Evolutionary conservation across 306 rosid genomes (phyloP).

Genomic region (Cyamopsis tetragonoloba): DNA sequence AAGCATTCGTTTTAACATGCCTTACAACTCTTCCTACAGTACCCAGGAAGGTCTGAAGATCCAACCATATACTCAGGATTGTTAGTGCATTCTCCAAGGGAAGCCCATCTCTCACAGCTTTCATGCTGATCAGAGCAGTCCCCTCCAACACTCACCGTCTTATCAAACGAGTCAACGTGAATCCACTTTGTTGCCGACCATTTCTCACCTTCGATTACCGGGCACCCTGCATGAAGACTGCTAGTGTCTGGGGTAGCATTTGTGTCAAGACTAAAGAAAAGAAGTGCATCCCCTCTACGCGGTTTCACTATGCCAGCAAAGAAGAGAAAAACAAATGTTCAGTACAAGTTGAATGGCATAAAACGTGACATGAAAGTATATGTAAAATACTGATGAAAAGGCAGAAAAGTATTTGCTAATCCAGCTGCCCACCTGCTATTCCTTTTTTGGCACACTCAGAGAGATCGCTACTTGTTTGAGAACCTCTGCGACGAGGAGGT

Average conservation of each 20-base stretch:
- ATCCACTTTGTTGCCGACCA: slow-evolving; percentile 99
- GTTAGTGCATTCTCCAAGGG: slow-evolving; percentile 88
- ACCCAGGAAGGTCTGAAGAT: slow-evolving; percentile 77
- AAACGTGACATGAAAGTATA: neutral
- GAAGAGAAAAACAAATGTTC: neutral
- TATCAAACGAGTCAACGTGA: slow-evolving; percentile 86
- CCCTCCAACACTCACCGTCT: slow-evolving; percentile 43
- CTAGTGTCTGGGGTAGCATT: slow-evolving; percentile 64
- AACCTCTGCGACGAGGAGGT: slow-evolving; percentile 52
- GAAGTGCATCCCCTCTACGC: slow-evolving; percentile 93
- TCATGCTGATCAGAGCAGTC: slow-evolving; percentile 63
- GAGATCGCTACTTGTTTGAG: slow-evolving; percentile 51
- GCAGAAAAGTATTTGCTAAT: neutral
- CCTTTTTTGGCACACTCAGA: slow-evolving; percentile 95
- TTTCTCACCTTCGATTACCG: slow-evolving; percentile 96
- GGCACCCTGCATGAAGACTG: slow-evolving; percentile 97
- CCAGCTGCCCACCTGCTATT: slow-evolving; percentile 62
- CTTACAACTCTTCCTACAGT: slow-evolving; percentile 87
- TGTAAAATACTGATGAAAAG: neutral
- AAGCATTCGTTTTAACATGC: slow-evolving; percentile 50
- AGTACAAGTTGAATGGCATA: neutral
- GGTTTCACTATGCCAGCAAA: slow-evolving; percentile 65
- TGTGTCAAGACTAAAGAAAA: slow-evolving; percentile 86
- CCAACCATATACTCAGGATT: slow-evolving; percentile 91
- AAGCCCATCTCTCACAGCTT: slow-evolving; percentile 95